Conservation (phyloP, 1,284 basidiomycete species). For the Pascua sp. region DNA sequence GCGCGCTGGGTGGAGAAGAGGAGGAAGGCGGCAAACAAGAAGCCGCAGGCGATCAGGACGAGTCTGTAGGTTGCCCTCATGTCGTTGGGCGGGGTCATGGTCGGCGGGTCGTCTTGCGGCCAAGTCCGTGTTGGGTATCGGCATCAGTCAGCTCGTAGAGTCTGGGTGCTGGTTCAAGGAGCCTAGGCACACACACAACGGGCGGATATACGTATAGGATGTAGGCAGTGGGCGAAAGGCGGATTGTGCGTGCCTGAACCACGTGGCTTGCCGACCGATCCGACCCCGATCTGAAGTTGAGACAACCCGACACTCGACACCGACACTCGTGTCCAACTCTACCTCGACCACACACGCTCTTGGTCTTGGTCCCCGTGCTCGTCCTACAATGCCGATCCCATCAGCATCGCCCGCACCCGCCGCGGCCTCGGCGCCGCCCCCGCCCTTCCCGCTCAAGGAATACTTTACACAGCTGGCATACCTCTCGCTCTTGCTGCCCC, state of each 20-base stretch:
- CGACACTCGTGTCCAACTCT: background rate
- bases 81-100: background rate
- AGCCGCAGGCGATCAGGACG: conserved; percentile 1
- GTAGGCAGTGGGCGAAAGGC: background rate
- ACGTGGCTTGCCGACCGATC: too few relatives aligned
- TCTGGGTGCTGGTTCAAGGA: background rate
- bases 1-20: background rate
- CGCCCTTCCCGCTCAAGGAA: conserved; percentile 46
- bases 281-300: too few relatives aligned
- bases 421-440: background rate
- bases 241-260: background rate
- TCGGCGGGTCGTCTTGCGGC: background rate
- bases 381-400: background rate
- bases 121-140: background rate
- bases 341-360: background rate
- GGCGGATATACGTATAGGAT: background rate
- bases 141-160: background rate
- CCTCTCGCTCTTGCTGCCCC: conserved; percentile 63
- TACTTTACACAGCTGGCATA: conserved; percentile 73
- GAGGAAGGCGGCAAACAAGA: background rate
- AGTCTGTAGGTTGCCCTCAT: background rate
- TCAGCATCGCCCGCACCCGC: background rate
- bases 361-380: too few relatives aligned
- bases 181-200: background rate
- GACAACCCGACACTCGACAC: background rate